phyloP scores from a whole-genome alignment of 129 eudicot species.

The Centrapalus pauciflorus region DNA sequence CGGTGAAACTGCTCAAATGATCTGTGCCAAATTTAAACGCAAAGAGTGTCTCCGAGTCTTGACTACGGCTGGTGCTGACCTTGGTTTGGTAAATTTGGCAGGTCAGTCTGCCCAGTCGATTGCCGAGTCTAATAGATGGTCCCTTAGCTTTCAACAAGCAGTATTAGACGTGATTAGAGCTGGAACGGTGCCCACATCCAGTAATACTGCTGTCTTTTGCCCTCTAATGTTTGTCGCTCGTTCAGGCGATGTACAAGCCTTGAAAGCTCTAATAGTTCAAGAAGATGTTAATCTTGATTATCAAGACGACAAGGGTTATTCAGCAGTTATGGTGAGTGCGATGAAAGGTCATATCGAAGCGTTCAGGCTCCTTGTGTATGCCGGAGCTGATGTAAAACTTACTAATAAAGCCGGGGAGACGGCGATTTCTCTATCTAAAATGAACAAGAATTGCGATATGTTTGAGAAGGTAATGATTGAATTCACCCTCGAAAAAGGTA shows the following conservation, averaged over 20 bases:
- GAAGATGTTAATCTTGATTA: slow-evolving; percentile 44
- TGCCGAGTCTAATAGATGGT: slow-evolving; percentile 53
- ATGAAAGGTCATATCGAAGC: slow-evolving; percentile 72
- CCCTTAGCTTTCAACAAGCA: slow-evolving; percentile 42
- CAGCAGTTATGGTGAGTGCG: slow-evolving; percentile 83
- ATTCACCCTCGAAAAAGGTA: slow-evolving; percentile 64
- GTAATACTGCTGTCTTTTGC: slow-evolving; percentile 44
- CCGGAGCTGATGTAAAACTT: slow-evolving; percentile 75
- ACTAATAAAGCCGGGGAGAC: slow-evolving; percentile 56
- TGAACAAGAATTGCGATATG: slow-evolving; percentile 40
- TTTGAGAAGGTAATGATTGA: slow-evolving; percentile 85
- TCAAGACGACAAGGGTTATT: slow-evolving; percentile 72
- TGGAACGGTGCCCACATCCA: slow-evolving; percentile 51
- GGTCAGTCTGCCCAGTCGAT: slow-evolving; percentile 50
- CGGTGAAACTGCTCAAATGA: slow-evolving; percentile 74
- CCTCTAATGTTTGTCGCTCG: slow-evolving; percentile 61
- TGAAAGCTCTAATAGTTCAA: slow-evolving; percentile 44
- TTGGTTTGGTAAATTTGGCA: slow-evolving; percentile 45
- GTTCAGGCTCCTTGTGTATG: slow-evolving; percentile 67
- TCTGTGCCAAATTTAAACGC: slow-evolving; percentile 47
- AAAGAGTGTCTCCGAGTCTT: slow-evolving; percentile 66
- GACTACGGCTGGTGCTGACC: slow-evolving; percentile 74
- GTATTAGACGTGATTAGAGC: slow-evolving; percentile 44
- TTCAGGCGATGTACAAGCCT: slow-evolving; percentile 54
- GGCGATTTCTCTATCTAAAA: slow-evolving; percentile 52